These are phyloP conservation scores for Syzygium aromaticum DNA, from an alignment of 345 rosid species.

Conservation along the genomic window DNA sequence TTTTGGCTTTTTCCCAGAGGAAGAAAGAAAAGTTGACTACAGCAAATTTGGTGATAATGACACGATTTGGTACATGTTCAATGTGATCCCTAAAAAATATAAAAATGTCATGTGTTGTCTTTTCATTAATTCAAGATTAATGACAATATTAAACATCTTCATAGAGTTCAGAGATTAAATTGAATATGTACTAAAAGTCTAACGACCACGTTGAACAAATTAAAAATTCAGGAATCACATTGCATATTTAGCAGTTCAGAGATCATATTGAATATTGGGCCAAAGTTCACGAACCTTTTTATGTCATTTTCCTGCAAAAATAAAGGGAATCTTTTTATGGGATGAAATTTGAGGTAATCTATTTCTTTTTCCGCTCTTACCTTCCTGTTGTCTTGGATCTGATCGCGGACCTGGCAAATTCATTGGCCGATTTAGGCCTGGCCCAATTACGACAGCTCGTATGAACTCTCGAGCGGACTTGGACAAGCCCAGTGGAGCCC, in stretches of 20 bases:
- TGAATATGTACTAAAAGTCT: rapidly evolving
- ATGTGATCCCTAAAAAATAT: background rate
- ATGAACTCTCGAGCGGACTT: background rate
- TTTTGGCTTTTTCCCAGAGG: no score
- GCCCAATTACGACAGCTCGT: background rate
- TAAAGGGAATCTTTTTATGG: background rate
- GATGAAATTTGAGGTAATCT: background rate
- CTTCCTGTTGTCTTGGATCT: background rate
- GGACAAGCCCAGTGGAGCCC: background rate
- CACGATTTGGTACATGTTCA: background rate
- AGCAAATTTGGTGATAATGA: background rate
- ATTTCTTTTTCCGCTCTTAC: background rate
- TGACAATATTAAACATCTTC: background rate
- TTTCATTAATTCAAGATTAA: background rate
- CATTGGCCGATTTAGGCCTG: background rate
- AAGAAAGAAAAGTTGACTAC: no score
- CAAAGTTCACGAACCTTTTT: background rate
- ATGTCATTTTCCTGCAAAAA: background rate
- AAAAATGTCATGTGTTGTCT: background rate
- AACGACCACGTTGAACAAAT: rapidly evolving
- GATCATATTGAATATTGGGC: rapidly evolving
- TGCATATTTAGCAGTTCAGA: no score
- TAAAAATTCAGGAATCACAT: background rate
- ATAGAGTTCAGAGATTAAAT: background rate
- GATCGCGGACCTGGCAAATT: background rate